Base-by-base conservation (phyloP, 2,329 filamentous ascomycete genomes). In the Claviceps humidiphila region DNA sequence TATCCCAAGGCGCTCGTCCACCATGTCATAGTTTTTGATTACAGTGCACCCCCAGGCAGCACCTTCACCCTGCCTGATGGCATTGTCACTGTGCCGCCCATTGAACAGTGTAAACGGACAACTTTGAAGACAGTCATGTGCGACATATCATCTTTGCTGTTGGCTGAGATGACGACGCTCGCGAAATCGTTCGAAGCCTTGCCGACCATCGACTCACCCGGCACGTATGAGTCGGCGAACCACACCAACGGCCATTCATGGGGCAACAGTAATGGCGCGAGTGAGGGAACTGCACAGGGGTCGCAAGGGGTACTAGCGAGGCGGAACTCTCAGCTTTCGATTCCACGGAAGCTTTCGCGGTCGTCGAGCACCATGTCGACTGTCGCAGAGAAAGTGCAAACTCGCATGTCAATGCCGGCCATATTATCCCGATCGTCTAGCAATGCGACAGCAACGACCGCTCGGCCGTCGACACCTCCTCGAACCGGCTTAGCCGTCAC, bases 341-440 rank as follows among this genome's bases (percentile, higher is more conserved):
- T 73, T 9, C 72, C 53, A 55, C 66, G 40, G 20, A 60, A 63
- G 51, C 63, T 69, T 30, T 67, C 71, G n/a, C 72, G 80, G 46
- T 79, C 80, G 7, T 79, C 80, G 7, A 73, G 63, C 50, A 80
- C 82, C 37, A 68, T 77, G 46, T 68, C 74, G 57, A 70, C 76
- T 54, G 64, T 74, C 42, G 41, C 45, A 14, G 84, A 87, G 62
- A 81, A 79, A 59, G 71, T 75, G 49, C 73, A 81, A 45, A 74
- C 79, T 54, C 83, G 88, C 56, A 89, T 91, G 85, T 91, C 88
- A 1, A 86, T 91, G 83, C 88, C 85, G 64, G 81, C 87, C 14
- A 77, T 78, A 20, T 73, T 78, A 59, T 68, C 77, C 64, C 59
- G 64, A 13, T 48, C 46, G 2, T 58, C 63, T 2, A 69, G 62